Evolutionary conservation across 2,329 filamentous ascomycete genomes (phyloP).

Genomic region (Cadophora malorum): DNA sequence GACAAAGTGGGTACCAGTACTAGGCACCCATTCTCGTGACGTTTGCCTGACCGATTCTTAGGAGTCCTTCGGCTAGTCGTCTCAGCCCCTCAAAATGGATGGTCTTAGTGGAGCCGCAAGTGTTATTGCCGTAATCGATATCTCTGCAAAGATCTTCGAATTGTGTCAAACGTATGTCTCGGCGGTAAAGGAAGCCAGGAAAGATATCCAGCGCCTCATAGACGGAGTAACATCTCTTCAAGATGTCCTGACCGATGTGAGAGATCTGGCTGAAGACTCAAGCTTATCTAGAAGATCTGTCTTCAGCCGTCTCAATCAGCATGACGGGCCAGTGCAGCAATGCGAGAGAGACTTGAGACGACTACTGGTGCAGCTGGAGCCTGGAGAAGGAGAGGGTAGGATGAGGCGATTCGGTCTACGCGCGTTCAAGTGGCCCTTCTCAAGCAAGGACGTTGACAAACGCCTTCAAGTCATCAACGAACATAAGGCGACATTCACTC

Average conservation of each 20-base stretch:
- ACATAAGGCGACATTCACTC: constrained; percentile 14
- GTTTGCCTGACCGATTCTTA: constrained; percentile 6
- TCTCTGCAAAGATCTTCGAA: constrained; percentile 18
- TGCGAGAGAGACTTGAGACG: constrained; percentile 17
- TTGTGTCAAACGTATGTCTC: constrained; percentile 16
- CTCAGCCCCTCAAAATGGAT: constrained; percentile 21
- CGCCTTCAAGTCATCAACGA: constrained; percentile 19
- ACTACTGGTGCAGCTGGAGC: constrained; percentile 17
- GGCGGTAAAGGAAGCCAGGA: constrained; percentile 23
- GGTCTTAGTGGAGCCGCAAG: constrained; percentile 22
- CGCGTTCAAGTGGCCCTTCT: constrained; percentile 23
- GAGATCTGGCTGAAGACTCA: constrained; percentile 12
- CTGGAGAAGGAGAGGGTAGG: constrained; percentile 11
- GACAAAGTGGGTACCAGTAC: background rate
- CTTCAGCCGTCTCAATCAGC: constrained; percentile 20
- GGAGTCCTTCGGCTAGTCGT: background rate
- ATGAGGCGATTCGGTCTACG: constrained; percentile 24
- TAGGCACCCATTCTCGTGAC: background rate
- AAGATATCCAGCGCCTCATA: constrained; percentile 22
- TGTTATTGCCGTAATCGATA: constrained; percentile 26
- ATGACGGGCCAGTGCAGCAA: constrained; percentile 20
- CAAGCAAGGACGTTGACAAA: constrained; percentile 22
- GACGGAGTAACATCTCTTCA: constrained; percentile 15
- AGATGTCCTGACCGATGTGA: constrained; percentile 11
- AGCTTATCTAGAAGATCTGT: constrained; percentile 18